Conservation (phyloP, 2,329 filamentous ascomycete species). For the Pochonia chlamydosporia region DNA sequence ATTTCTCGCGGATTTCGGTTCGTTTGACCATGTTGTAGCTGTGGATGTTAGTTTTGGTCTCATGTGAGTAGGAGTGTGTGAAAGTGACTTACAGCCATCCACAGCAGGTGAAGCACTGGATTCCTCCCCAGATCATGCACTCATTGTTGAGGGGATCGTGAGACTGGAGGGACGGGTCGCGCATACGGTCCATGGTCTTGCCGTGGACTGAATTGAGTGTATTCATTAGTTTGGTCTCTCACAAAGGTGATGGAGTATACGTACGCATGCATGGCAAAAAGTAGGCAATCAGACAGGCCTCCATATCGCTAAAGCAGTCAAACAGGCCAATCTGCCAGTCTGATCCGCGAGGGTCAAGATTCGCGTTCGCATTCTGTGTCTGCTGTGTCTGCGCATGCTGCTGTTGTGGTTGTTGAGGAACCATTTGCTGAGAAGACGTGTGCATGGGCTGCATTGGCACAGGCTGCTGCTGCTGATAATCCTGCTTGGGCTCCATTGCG, state of each 20-base stretch:
- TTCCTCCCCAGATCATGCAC: slow-evolving; percentile 32
- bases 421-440: too few species aligned
- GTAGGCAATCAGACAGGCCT: slow-evolving; percentile 30
- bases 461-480: background rate
- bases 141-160: slow-evolving; percentile 35
- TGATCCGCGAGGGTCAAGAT: slow-evolving; percentile 19
- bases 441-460: background rate
- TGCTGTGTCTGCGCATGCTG: background rate
- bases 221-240: background rate
- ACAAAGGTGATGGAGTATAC: slow-evolving; percentile 14
- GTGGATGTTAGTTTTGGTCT: too few species aligned
- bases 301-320: slow-evolving; percentile 32
- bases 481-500: too few species aligned
- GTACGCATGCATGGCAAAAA: slow-evolving; percentile 39
- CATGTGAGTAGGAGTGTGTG: background rate
- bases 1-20: slow-evolving; percentile 44
- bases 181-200: slow-evolving; percentile 37
- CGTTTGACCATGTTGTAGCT: slow-evolving; percentile 48
- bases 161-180: slow-evolving; percentile 34
- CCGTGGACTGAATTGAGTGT: slow-evolving; percentile 30
- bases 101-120: slow-evolving; percentile 33
- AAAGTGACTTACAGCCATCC: slow-evolving; percentile 34
- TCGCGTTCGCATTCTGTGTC: slow-evolving; percentile 18
- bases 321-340: slow-evolving; percentile 33
- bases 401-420: background rate